Conservation (phyloP, 495 filamentous ascomycete species). For the Lasiosphaeria hispida region DNA sequence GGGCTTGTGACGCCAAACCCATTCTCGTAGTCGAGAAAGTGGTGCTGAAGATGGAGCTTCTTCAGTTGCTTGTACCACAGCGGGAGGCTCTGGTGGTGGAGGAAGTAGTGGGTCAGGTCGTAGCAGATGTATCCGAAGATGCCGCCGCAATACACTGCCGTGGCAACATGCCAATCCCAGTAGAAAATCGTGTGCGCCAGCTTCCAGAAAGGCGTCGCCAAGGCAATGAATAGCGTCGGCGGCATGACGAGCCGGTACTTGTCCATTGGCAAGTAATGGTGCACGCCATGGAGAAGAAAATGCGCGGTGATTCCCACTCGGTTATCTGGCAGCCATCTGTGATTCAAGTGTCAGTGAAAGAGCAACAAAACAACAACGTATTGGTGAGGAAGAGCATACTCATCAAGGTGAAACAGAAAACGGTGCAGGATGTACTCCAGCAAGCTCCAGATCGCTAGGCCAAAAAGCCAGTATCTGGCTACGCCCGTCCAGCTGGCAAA, state of each 20-base stretch:
- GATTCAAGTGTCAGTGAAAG: slow-evolving; percentile 17
- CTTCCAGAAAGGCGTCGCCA: slow-evolving; percentile 91
- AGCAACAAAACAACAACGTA: neutral
- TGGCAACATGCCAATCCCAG: slow-evolving; percentile 80
- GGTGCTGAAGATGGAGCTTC: slow-evolving; percentile 95
- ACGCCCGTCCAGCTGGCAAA: slow-evolving; percentile 39
- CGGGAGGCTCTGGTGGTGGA: slow-evolving; percentile 95
- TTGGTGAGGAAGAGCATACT: slow-evolving; percentile 51
- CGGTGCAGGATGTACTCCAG: slow-evolving; percentile 90
- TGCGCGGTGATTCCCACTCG: slow-evolving; percentile 83
- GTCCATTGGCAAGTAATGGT: slow-evolving; percentile 99
- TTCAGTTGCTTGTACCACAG: slow-evolving; percentile 84
- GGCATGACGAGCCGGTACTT: slow-evolving; percentile 97
- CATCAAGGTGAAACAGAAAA: slow-evolving; percentile 90
- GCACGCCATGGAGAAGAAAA: slow-evolving; percentile 94
- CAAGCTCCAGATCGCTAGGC: slow-evolving; percentile 79
- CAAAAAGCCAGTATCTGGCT: slow-evolving; percentile 58
- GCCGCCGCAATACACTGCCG: slow-evolving; percentile 78
- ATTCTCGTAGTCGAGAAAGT: slow-evolving; percentile 94
- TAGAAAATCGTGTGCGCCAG: slow-evolving; percentile 80
- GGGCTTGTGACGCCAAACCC: slow-evolving; percentile 98
- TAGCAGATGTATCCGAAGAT: slow-evolving; percentile 96
- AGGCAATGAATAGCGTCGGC: slow-evolving; percentile 77
- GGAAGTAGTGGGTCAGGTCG: slow-evolving; percentile 97
- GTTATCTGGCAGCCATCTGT: slow-evolving; percentile 89